A percentile compares a stretch with the other conserved stretches of the same genome.
Evolutionary conservation across 1,139 yeast genomes (phyloP).

Genomic region (Scheffersomyces illinoinensis): DNA sequence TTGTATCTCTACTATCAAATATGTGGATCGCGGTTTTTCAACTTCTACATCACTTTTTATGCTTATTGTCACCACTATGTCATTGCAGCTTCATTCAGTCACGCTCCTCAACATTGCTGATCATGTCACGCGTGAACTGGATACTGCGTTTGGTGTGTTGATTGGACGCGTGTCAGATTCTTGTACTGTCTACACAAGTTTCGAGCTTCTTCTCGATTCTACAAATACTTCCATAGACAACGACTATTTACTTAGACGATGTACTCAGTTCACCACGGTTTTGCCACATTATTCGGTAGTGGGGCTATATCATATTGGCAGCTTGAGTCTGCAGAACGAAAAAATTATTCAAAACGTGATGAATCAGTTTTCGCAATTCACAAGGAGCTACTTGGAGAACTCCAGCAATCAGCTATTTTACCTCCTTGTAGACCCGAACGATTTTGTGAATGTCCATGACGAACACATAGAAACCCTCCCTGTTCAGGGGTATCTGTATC

Average conservation of each 20-base stretch:
- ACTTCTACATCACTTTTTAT: not conserved
- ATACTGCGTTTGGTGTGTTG: slow-evolving; percentile 26
- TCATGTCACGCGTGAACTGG: slow-evolving; percentile 17
- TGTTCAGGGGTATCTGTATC: not conserved
- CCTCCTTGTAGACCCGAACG: not conserved
- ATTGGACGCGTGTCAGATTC: slow-evolving; percentile 18
- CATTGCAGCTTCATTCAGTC: slow-evolving; percentile 26
- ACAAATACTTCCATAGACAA: slow-evolving; percentile 17
- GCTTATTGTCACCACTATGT: not conserved
- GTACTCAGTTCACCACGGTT: slow-evolving; percentile 28
- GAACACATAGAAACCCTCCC: not conserved
- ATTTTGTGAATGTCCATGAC: not conserved
- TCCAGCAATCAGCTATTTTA: not conserved
- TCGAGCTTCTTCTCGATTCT: slow-evolving; percentile 20
- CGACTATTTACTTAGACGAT: slow-evolving; percentile 24
- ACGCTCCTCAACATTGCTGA: slow-evolving; percentile 31
- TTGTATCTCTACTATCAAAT: not conserved
- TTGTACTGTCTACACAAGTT: slow-evolving; percentile 19
- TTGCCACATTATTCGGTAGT: slow-evolving; percentile 27
- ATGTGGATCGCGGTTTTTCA: not conserved
- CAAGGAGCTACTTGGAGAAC: slow-evolving; percentile 2
- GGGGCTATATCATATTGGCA: slow-evolving; percentile 29
- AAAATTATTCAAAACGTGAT: slow-evolving; percentile 2
- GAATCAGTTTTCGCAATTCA: not conserved
- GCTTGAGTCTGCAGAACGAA: slow-evolving; percentile 5